phyloP scores from a whole-genome alignment of 345 rosid genomes.

The Geranium rotundifolium region DNA sequence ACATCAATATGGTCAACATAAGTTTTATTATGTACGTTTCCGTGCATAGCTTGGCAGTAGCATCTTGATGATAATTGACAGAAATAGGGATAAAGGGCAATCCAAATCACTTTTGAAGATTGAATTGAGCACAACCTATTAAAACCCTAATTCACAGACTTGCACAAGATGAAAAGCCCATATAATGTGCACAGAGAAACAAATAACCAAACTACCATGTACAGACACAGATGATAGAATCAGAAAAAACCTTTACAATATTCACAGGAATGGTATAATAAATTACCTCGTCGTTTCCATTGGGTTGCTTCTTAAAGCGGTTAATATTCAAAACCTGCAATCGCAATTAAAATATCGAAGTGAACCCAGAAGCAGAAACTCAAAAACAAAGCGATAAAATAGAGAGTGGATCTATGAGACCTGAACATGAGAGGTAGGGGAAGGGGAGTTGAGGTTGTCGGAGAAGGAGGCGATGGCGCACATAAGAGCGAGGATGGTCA shows the following conservation, averaged over 20 bases:
- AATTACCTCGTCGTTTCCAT: constrained; percentile 88
- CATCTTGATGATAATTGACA: no score
- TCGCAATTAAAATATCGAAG: neutral
- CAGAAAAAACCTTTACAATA: no score
- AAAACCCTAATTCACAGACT: neutral
- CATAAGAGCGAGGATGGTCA: constrained; percentile 73
- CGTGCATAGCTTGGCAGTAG: neutral
- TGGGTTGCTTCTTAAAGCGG: constrained; percentile 74
- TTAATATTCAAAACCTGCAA: constrained; percentile 74
- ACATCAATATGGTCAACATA: no score
- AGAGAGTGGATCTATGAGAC: constrained; percentile 17
- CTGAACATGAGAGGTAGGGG: constrained; percentile 81
- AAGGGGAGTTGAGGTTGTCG: constrained; percentile 62
- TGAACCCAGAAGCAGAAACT: neutral
- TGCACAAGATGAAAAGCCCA: neutral
- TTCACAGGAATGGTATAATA: neutral
- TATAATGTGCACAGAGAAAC: neutral
- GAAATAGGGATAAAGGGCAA: no score
- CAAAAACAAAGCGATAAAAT: neutral
- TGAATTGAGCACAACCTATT: neutral
- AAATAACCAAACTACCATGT: no score
- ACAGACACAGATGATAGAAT: no score
- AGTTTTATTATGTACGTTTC: no score
- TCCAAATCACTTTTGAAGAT: neutral
- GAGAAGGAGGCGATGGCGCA: constrained; percentile 78